Evolutionary conservation across 371 early-diverging fungal genomes (phyloP).

Genomic region (Sporodiniella umbellata): DNA sequence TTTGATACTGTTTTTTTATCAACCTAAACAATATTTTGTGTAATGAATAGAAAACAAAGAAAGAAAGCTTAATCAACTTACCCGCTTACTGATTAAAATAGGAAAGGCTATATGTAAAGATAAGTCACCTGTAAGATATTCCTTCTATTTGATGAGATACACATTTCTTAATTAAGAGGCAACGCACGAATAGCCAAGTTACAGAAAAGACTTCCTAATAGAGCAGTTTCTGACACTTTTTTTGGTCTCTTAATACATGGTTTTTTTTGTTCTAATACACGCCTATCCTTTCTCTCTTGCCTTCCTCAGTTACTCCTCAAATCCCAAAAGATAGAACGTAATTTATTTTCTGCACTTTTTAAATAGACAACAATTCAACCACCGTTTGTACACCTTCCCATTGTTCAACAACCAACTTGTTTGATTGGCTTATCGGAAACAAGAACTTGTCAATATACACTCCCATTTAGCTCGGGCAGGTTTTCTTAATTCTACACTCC

Average conservation of each 20-base stretch:
- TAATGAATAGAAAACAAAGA: not conserved
- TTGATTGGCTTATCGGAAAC: slow-evolving; percentile 1
- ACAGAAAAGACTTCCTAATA: no score
- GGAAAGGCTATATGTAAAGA: not conserved
- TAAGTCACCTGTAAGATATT: not conserved
- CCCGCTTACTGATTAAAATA: not conserved
- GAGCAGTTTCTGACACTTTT: no score
- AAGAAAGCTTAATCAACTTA: not conserved
- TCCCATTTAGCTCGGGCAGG: not conserved
- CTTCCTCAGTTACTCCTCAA: no score
- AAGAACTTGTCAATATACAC: not conserved
- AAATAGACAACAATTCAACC: slow-evolving; percentile 1
- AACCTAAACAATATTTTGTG: not conserved
- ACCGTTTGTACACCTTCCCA: not conserved
- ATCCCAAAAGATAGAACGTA: no score
- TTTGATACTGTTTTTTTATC: not conserved
- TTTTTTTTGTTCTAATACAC: no score
- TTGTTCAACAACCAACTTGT: not conserved
- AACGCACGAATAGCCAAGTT: no score
- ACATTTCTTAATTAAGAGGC: no score
- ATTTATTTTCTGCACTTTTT: slow-evolving; percentile 3
- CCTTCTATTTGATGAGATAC: no score
- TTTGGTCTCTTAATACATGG: no score
- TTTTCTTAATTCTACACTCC: not conserved
- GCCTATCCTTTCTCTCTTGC: no score